Conservation (phyloP, 495 filamentous ascomycete genomes). For the Astrothelium subdiscretum region DNA sequence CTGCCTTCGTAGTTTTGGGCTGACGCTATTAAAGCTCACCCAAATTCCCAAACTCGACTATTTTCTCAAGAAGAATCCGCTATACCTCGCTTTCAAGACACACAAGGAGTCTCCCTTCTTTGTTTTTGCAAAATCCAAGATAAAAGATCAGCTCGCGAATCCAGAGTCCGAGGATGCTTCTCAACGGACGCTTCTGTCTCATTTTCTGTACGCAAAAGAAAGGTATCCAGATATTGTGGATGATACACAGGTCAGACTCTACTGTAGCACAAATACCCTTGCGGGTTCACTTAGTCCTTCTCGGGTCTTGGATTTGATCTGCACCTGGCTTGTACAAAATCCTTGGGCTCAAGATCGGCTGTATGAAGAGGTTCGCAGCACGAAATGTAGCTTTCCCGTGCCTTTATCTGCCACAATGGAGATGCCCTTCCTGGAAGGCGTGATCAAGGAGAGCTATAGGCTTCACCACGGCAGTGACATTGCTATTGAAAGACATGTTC, state of each 20-base stretch:
- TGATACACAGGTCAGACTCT: not conserved
- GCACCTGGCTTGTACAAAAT: not conserved
- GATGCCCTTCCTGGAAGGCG: not conserved
- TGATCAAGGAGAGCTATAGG: not conserved
- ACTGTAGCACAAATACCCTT: not conserved
- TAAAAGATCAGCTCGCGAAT: not conserved
- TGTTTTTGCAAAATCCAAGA: not conserved
- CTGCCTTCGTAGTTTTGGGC: not conserved
- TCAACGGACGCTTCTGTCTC: not conserved
- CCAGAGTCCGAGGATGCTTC: not conserved
- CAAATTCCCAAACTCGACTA: not conserved
- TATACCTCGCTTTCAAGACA: not conserved
- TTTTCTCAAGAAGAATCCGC: not conserved
- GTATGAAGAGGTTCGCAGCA: not conserved
- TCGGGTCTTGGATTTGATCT: not conserved
- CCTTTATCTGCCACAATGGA: not conserved
- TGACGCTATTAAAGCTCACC: not conserved
- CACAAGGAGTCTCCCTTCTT: not conserved
- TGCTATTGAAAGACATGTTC: not conserved
- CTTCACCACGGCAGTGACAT: not conserved
- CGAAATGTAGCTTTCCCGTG: not conserved
- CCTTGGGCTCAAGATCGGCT: not conserved
- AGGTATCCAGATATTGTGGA: not conserved
- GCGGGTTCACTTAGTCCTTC: not conserved
- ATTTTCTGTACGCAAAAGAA: not conserved